Evolutionary conservation across 2,329 filamentous ascomycete genomes (phyloP).

Genomic region (Cladosporium sp.): DNA sequence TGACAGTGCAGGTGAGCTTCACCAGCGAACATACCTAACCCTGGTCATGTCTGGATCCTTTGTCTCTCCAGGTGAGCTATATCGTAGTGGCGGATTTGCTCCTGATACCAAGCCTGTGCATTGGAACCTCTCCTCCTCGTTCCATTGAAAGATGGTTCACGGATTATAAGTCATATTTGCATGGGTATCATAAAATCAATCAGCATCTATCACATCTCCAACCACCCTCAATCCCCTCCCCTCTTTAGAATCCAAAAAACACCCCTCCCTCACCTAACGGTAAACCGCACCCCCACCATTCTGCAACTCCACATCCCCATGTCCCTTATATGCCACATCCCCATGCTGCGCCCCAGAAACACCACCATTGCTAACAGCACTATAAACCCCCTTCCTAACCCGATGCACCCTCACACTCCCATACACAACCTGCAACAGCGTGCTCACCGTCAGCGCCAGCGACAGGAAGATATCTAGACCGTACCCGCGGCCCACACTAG

Average conservation of each 20-base stretch:
- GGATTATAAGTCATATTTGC: not conserved
- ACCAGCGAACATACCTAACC: not conserved
- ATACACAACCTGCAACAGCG: conserved; percentile 44
- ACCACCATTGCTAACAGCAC: not conserved
- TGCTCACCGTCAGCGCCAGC: conserved; percentile 39
- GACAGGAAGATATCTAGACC: conserved; percentile 25
- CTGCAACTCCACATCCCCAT: not conserved
- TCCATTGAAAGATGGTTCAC: not conserved
- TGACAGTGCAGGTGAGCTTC: not conserved
- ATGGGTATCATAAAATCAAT: not conserved
- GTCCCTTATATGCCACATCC: not conserved
- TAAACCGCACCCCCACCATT: not conserved
- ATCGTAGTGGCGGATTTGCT: not conserved
- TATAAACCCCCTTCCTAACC: conserved; percentile 36
- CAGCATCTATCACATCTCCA: not conserved
- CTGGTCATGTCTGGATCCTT: not conserved
- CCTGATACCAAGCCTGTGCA: not conserved
- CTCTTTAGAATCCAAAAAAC: no score
- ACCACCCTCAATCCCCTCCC: not conserved
- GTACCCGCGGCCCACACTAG: conserved; percentile 1
- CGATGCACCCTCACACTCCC: conserved; percentile 39
- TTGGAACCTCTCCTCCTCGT: not conserved
- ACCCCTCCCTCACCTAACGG: not conserved
- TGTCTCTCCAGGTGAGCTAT: not conserved
- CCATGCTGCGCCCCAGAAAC: not conserved